Evolutionary conservation across 2,329 filamentous ascomycete genomes (phyloP).

Genomic region (Colletotrichum sp.): DNA sequence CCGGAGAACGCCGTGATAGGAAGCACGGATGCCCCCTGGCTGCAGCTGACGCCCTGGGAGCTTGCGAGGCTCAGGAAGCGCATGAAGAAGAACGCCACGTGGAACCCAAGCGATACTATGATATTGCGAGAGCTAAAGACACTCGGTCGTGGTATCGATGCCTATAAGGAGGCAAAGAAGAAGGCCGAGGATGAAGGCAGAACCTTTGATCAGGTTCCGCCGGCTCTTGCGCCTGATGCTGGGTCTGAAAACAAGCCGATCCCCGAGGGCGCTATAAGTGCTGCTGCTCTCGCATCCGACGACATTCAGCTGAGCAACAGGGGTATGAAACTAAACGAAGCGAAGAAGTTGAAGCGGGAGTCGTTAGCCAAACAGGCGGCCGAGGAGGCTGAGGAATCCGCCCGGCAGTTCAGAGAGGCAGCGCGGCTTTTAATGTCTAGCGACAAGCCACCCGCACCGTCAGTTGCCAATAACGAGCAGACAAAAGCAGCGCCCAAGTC

Average conservation of each 20-base stretch:
- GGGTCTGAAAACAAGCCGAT: conserved; percentile 58
- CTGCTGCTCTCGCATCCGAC: conserved; percentile 60
- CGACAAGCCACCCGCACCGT: conserved; percentile 22
- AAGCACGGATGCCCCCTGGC: conserved; percentile 67
- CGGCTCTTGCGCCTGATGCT: conserved; percentile 48
- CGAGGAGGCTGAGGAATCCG: conserved; percentile 65
- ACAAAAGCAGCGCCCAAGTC: conserved; percentile 31
- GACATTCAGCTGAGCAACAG: conserved; percentile 72
- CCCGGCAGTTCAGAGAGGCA: conserved; percentile 55
- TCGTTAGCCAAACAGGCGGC: conserved; percentile 65
- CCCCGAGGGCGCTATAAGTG: conserved; percentile 64
- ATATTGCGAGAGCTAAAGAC: conserved; percentile 78
- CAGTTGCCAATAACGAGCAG: conserved; percentile 30
- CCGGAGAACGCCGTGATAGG: conserved; percentile 64
- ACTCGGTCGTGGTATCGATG: conserved; percentile 70
- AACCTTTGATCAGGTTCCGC: conserved; percentile 57
- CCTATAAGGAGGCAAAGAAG: conserved; percentile 65
- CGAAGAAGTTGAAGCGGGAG: conserved; percentile 76
- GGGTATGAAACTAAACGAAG: conserved; percentile 79
- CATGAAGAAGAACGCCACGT: conserved; percentile 92
- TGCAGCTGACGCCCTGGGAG: conserved; percentile 69
- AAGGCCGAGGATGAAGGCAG: conserved; percentile 70
- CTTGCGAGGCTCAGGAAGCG: conserved; percentile 75
- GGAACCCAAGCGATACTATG: conserved; percentile 87
- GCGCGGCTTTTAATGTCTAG: conserved; percentile 49